phyloP scores from a whole-genome alignment of 257 asterid species.

The Gentiana dahurica region DNA sequence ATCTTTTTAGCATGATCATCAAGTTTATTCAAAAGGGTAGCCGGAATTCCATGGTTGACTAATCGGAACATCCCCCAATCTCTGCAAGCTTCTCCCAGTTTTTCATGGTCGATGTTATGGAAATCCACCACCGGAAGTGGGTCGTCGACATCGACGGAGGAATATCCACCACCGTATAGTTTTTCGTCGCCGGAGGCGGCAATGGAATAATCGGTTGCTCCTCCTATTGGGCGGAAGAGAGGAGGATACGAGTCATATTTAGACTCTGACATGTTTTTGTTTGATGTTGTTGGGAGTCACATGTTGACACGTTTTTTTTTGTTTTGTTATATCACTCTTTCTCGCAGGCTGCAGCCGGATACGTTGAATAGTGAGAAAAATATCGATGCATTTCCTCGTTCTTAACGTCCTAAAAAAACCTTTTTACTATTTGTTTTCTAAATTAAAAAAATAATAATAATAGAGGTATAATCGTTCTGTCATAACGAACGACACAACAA shows the following conservation, averaged over 20 bases:
- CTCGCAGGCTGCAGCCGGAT: too few relatives aligned
- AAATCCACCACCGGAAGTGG: conserved; percentile 57
- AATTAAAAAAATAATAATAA: too few relatives aligned
- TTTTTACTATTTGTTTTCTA: too few relatives aligned
- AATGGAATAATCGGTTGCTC: neutral
- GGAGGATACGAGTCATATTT: conserved; percentile 59
- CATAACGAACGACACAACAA: too few relatives aligned
- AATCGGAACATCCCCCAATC: conserved; percentile 87
- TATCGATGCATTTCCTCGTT: too few relatives aligned
- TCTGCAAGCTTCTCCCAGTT: conserved; percentile 38
- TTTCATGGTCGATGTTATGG: conserved; percentile 10
- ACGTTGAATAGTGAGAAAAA: too few relatives aligned
- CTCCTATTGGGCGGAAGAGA: conserved; percentile 26
- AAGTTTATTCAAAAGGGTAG: conserved; percentile 32
- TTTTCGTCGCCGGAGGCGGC: conserved; percentile 8
- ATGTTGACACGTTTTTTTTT: too few relatives aligned
- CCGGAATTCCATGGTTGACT: conserved; percentile 66
- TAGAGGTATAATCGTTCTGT: too few relatives aligned
- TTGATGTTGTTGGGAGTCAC: too few relatives aligned
- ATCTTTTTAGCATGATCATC: conserved; percentile 28
- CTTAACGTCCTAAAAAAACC: too few relatives aligned
- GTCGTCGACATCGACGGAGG: conserved; percentile 13
- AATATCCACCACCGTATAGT: neutral
- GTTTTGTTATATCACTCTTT: too few relatives aligned
- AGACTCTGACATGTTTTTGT: conserved; percentile 23